Conservation (phyloP, 345 rosid species). For the Euclidium syriacum region DNA sequence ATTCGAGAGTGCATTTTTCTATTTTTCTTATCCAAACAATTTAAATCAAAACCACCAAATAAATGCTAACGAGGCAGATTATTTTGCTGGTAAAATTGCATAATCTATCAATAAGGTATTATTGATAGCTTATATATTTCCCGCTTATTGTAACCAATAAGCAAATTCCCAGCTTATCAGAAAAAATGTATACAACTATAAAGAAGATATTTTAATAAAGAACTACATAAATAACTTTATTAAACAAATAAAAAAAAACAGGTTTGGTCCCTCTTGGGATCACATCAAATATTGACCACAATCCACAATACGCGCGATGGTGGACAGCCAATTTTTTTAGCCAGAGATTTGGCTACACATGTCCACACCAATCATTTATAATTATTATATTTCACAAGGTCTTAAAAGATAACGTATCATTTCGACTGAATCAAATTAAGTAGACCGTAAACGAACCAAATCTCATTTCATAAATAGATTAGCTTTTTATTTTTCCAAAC, state of each 20-base stretch:
- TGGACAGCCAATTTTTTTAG: not conserved
- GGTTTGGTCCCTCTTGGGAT: constrained; percentile 13
- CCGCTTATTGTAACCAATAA: too few species aligned
- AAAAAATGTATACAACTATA: not conserved
- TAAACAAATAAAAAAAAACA: too few species aligned
- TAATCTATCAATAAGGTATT: too few species aligned
- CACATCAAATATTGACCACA: constrained; percentile 27
- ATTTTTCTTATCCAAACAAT: too few species aligned
- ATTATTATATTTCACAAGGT: not conserved
- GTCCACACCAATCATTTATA: constrained; percentile 4
- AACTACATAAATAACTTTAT: too few species aligned
- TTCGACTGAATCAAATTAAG: not conserved
- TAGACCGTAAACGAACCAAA: not conserved
- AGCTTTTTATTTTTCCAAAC: not conserved
- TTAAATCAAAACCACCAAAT: too few species aligned
- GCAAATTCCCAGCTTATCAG: too few species aligned
- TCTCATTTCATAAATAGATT: too few species aligned
- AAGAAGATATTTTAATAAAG: not conserved
- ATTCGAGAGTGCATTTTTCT: too few species aligned
- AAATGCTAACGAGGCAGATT: too few species aligned
- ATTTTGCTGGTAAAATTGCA: too few species aligned
- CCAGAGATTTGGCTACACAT: not conserved
- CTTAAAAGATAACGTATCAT: not conserved
- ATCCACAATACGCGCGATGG: not conserved
- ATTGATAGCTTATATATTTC: too few species aligned